Evolutionary conservation across 1,284 basidiomycete species (phyloP).

Genomic region (Naganishia liquefaciens): DNA sequence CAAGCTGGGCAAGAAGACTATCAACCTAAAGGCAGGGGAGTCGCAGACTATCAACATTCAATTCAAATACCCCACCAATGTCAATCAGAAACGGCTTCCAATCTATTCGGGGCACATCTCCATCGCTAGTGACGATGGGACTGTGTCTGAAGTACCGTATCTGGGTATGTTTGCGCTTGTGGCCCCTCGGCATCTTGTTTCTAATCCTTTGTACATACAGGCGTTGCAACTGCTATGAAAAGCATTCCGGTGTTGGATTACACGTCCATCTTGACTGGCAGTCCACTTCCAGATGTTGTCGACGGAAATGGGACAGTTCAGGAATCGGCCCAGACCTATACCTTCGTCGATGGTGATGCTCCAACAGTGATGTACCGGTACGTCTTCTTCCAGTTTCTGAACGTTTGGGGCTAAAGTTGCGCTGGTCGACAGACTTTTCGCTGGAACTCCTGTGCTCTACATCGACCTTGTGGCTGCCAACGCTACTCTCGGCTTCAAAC

Average conservation of each 20-base stretch:
- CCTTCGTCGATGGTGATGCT: slow-evolving; percentile 57
- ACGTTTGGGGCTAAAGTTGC: too few species aligned
- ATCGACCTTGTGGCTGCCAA: slow-evolving; percentile 56
- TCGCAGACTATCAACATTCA: slow-evolving; percentile 36
- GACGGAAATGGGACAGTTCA: slow-evolving; percentile 36
- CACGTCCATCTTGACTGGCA: slow-evolving; percentile 38
- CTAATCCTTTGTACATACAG: slow-evolving; percentile 17
- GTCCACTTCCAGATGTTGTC: slow-evolving; percentile 42
- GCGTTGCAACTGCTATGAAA: slow-evolving; percentile 49
- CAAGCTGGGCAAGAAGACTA: slow-evolving; percentile 39
- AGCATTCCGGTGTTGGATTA: slow-evolving; percentile 45
- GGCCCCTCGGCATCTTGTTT: too few species aligned
- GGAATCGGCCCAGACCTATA: slow-evolving; percentile 56
- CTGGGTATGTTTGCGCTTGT: slow-evolving; percentile 40
- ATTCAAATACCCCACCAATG: slow-evolving; percentile 43
- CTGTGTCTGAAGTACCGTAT: slow-evolving; percentile 42
- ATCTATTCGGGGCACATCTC: slow-evolving; percentile 48
- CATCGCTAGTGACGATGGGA: slow-evolving; percentile 37
- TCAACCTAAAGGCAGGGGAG: slow-evolving; percentile 41
- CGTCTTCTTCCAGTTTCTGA: not conserved
- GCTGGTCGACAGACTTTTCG: slow-evolving; percentile 54
- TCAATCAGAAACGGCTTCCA: slow-evolving; percentile 43
- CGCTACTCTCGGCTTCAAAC: slow-evolving; percentile 44
- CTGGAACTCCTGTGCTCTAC: slow-evolving; percentile 61
- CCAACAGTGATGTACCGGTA: slow-evolving; percentile 43